These are phyloP conservation scores for Dendrostoma leiphaemia DNA, from an alignment of 2,329 filamentous ascomycete genomes.

Conservation along the genomic window DNA sequence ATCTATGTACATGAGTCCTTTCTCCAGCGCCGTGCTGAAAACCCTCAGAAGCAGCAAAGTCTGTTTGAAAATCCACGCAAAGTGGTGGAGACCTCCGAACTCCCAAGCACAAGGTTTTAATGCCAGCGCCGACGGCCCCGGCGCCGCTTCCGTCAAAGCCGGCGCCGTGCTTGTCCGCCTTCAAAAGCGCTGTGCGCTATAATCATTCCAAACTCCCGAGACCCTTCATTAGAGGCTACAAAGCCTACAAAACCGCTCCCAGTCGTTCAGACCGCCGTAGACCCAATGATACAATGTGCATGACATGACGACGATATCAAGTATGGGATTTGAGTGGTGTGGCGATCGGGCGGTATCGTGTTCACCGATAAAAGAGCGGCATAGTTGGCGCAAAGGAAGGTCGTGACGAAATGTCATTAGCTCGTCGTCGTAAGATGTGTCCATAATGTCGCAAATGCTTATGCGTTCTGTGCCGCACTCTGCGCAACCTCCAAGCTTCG, in stretches of 20 bases:
- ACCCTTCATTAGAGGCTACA: background rate
- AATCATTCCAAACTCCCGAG: constrained; percentile 10
- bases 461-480: constrained; percentile 8
- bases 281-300: background rate
- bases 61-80: background rate
- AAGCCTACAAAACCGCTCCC: background rate
- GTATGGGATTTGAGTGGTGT: constrained; percentile 6
- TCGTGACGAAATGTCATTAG: constrained; percentile 16
- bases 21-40: background rate
- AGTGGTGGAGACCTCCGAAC: background rate
- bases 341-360: constrained; percentile 2
- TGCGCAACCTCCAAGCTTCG: constrained; percentile 2
- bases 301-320: constrained; percentile 9
- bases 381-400: constrained; percentile 12
- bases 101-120: background rate
- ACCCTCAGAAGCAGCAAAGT: background rate
- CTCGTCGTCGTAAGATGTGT: constrained; percentile 14
- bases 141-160: background rate
- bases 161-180: constrained; percentile 1
- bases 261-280: background rate
- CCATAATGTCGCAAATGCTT: constrained; percentile 10
- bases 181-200: background rate
- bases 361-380: constrained; percentile 3
- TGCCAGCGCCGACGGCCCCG: background rate
- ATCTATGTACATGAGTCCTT: constrained; percentile 2